Base-by-base conservation (phyloP, 306 rosid species). In the Ochetophila trinervis region DNA sequence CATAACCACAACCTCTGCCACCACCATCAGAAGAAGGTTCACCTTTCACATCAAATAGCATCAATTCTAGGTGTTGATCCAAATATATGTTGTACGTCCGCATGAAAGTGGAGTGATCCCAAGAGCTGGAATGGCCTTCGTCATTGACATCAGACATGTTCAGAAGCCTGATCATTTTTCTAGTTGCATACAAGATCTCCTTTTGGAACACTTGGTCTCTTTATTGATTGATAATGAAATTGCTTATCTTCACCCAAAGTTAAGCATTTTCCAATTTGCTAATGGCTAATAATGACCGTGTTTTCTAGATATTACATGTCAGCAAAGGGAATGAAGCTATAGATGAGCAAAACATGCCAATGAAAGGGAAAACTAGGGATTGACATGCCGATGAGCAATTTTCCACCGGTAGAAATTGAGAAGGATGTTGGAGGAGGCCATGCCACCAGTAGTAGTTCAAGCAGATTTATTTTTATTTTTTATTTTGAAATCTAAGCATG, bases 381-480 rank as follows among this genome's bases (percentile, higher is more conserved):
- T 1, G 99, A 90, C 37, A 81, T 94, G 84, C 99, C 97, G 21
- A 76, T 83, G 83, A 87, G 81, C 60, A 65, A 64, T 32, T 94
- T 94, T 2, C 97, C 97, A 4, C 99, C 99, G 0, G 96, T 94
- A n/a, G 99, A 84, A 79, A 93, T 93, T 71, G 99, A 93, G 84
- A 93, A 88, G 57, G 97, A 93, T 19, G 84, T 37, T 9, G 95
- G 86, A 14, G 70, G 72, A 1, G 98, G 88, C 44, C 89, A 74
- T 55, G 96, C 79, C 6, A 83, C 82, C 24, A 67, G 80, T 71
- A 85, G 85, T n/a, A n/a, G n/a, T 61, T 90, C 97, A 11, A 79
- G 95, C 75, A 77, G 97, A n/a, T n/a, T n/a, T n/a, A n/a, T n/a
- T n/a, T n/a, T n/a, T n/a, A n/a, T n/a, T n/a, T n/a, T n/a, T n/a